These are phyloP conservation scores for Raffaelea deltoideospora DNA, from an alignment of 2,329 filamentous ascomycete genomes.

Conservation along the genomic window DNA sequence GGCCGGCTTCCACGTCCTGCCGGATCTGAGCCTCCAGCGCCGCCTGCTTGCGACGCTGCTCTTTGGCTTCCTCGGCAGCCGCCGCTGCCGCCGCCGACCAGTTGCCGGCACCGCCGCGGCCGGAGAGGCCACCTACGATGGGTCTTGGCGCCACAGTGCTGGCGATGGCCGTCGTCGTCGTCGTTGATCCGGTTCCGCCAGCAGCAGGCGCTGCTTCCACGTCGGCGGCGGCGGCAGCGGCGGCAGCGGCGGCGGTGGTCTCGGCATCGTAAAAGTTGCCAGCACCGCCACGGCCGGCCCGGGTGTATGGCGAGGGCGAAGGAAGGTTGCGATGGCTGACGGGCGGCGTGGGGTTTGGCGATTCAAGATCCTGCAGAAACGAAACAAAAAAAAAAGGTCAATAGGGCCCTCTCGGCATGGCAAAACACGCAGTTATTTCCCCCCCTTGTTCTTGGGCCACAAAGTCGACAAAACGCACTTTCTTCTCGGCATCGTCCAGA, in stretches of 20 bases:
- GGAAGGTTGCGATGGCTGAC: background rate
- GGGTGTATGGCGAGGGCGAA: slow-evolving; percentile 16
- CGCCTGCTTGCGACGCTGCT: slow-evolving; percentile 17
- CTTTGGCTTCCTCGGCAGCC: slow-evolving; percentile 15
- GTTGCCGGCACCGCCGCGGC: slow-evolving; percentile 45
- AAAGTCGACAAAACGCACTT: slow-evolving; percentile 1
- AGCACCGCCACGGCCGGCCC: slow-evolving; percentile 43
- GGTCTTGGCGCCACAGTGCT: slow-evolving; percentile 11
- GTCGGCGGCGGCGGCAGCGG: slow-evolving; percentile 19
- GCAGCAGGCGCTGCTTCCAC: background rate
- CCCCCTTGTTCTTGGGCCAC: background rate
- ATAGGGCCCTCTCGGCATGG: no score
- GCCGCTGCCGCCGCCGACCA: slow-evolving; percentile 18
- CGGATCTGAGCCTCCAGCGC: slow-evolving; percentile 26
- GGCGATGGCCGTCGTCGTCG: slow-evolving; percentile 7
- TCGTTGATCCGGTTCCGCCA: no score
- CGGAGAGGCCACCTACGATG: slow-evolving; percentile 19
- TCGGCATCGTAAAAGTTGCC: slow-evolving; percentile 40
- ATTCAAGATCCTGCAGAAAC: slow-evolving; percentile 22
- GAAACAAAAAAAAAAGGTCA: background rate
- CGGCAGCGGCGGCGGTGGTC: slow-evolving; percentile 17
- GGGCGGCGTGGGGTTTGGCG: slow-evolving; percentile 16
- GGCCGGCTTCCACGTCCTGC: slow-evolving; percentile 30
- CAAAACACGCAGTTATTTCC: background rate
- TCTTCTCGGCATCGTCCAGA: slow-evolving; percentile 25